Percentiles rank a stretch among this genome's conserved stretches.
These are phyloP conservation scores for Holtermanniella nyarrowii DNA, from an alignment of 768 basidiomycete genomes.

Conservation along the genomic window DNA sequence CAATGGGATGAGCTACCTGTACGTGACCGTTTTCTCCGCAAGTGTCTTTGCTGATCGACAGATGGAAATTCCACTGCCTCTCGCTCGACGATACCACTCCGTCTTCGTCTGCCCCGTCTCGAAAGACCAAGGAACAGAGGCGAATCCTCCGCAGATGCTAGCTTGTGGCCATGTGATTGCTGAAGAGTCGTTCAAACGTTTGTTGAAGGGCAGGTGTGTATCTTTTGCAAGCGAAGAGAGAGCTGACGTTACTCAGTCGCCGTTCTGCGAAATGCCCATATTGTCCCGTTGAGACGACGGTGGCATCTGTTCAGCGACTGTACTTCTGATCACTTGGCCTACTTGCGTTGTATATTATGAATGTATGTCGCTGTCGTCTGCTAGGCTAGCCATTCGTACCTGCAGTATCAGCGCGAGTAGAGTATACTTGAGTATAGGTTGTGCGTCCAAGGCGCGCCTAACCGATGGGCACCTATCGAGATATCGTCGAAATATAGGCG, in stretches of 20 bases:
- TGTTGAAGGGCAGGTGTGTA: conserved; percentile 79
- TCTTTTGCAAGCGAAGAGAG: conserved; percentile 3
- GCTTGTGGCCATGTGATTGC: conserved; percentile 89
- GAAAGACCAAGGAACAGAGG: conserved; percentile 86
- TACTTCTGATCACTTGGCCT: conserved; percentile 33
- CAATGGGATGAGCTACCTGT: conserved; percentile 83
- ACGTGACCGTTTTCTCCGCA: neutral
- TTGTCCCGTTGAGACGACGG: conserved; percentile 61
- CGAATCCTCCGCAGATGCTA: conserved; percentile 98
- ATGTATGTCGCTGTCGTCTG: no score
- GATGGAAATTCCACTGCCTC: conserved; percentile 86
- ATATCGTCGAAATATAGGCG: no score
- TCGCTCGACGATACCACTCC: conserved; percentile 86
- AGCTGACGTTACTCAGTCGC: neutral
- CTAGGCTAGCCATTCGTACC: no score
- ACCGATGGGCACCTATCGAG: no score
- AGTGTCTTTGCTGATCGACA: conserved; percentile 36
- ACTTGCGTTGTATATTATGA: no score
- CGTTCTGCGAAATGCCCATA: conserved; percentile 79
- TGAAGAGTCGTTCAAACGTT: conserved; percentile 77
- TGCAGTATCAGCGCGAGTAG: no score
- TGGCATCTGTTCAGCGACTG: conserved; percentile 36
- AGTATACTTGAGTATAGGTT: no score
- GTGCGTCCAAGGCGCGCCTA: no score
- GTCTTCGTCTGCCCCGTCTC: conserved; percentile 96